A percentile compares a stretch with the other conserved stretches of the same genome.
phyloP scores from a whole-genome alignment of 768 basidiomycete genomes.

The Auricularia auricula-judae region DNA sequence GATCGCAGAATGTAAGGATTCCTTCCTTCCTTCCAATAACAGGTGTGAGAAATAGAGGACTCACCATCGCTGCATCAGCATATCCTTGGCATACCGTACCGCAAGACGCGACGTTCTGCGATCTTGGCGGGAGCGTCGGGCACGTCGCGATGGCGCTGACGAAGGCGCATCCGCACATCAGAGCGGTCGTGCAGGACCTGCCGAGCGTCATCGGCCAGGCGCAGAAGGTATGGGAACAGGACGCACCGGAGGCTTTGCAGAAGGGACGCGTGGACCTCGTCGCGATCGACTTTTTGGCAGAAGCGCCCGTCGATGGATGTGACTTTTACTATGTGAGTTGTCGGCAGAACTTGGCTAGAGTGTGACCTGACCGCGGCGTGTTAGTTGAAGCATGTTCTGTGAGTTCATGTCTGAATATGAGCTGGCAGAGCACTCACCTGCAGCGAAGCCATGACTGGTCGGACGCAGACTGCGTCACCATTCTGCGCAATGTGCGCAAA shows the following conservation, averaged over 20 bases:
- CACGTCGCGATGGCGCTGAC: constrained; percentile 5
- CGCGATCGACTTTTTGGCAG: constrained; percentile 28
- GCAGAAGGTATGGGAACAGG: constrained; percentile 19
- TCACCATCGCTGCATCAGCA: not conserved
- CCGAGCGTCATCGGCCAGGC: constrained; percentile 5
- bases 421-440: not conserved
- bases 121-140: constrained; percentile 8
- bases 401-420: constrained; percentile 4
- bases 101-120: not conserved
- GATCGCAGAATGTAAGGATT: too few relatives aligned
- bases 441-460: constrained; percentile 32
- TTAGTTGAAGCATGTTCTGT: constrained; percentile 29
- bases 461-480: constrained; percentile 22
- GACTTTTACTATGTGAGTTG: constrained; percentile 31
- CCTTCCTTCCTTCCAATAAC: too few relatives aligned
- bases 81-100: constrained; percentile 6
- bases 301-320: constrained; percentile 24
- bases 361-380: not conserved
- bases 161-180: constrained; percentile 1
- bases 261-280: constrained; percentile 26
- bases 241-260: constrained; percentile 25
- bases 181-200: constrained; percentile 6
- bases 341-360: not conserved
- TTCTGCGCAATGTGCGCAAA: constrained; percentile 24
- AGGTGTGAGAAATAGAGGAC: not conserved